phyloP scores from a whole-genome alignment of 139 green algal genomes.

The Tetratostichococcus sp. region DNA sequence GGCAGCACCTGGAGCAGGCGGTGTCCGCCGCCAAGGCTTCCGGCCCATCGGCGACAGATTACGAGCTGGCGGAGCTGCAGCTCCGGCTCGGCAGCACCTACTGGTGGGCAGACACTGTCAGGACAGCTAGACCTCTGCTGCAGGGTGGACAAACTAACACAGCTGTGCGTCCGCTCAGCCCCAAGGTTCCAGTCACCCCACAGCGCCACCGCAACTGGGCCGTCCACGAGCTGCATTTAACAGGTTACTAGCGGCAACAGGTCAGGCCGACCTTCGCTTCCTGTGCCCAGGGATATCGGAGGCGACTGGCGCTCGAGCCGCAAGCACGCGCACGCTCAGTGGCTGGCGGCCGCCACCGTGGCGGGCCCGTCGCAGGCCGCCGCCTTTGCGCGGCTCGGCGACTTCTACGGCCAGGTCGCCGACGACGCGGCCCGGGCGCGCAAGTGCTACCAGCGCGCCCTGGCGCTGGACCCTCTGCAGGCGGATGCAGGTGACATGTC shows the following conservation, averaged over 20 bases:
- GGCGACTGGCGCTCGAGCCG: constrained; percentile 3
- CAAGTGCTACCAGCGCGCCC: constrained; percentile 59
- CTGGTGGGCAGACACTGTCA: constrained; percentile 14
- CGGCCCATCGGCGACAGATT: constrained; percentile 5
- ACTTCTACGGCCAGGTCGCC: constrained; percentile 40
- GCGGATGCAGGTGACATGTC: constrained; percentile 32
- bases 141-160: no score
- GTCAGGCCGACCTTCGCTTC: background rate
- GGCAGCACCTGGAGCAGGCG: constrained; percentile 16
- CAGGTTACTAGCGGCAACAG: no score
- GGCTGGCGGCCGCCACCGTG: constrained; percentile 29
- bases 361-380: constrained; percentile 32
- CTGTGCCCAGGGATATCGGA: constrained; percentile 21
- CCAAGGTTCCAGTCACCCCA: no score
- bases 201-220: no score
- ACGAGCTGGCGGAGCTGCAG: constrained; percentile 9
- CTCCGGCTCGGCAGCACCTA: constrained; percentile 37
- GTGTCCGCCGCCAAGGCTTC: background rate
- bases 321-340: constrained; percentile 14
- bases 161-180: no score
- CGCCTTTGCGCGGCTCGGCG: constrained; percentile 53
- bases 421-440: constrained; percentile 30
- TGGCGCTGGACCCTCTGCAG: constrained; percentile 63
- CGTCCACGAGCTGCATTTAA: no score
- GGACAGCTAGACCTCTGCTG: no score